phyloP scores from a whole-genome alignment of 345 rosid species.

The Salix brachista region DNA sequence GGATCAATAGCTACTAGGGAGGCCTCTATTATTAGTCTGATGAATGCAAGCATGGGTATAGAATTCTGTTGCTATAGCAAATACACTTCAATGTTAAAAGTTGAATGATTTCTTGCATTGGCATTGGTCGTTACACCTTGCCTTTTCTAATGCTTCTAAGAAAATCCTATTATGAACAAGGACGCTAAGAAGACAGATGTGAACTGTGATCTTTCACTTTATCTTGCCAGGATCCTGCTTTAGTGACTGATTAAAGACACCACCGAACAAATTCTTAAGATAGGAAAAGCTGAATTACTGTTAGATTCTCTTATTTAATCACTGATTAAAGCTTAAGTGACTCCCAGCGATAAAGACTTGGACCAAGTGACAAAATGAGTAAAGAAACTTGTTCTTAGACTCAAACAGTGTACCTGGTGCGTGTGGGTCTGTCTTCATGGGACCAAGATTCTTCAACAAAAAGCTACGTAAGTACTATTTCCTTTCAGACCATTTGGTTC shows the following conservation, averaged over 20 bases:
- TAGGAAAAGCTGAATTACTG: constrained; percentile 4
- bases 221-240: constrained; percentile 8
- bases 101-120: constrained; percentile 20
- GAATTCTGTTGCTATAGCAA: constrained; percentile 1
- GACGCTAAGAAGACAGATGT: constrained; percentile 11
- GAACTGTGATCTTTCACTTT: constrained; percentile 12
- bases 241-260: neutral
- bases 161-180: constrained; percentile 20
- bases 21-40: neutral
- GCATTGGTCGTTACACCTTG: constrained; percentile 13
- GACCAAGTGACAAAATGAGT: constrained; percentile 3
- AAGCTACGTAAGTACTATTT: neutral
- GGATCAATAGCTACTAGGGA: neutral
- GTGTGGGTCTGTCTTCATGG: neutral
- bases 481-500: constrained; percentile 1
- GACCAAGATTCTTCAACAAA: constrained; percentile 2
- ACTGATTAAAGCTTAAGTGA: constrained; percentile 11
- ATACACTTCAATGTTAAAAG: neutral
- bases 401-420: neutral
- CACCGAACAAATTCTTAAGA: neutral
- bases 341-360: constrained; percentile 15
- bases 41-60: neutral
- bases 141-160: constrained; percentile 24
- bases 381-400: constrained; percentile 6
- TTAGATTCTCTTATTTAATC: neutral